A percentile compares a stretch with the other conserved stretches of the same genome.
Conservation (phyloP, 1,284 basidiomycete species). For the Ceratobasidium theobromae region DNA sequence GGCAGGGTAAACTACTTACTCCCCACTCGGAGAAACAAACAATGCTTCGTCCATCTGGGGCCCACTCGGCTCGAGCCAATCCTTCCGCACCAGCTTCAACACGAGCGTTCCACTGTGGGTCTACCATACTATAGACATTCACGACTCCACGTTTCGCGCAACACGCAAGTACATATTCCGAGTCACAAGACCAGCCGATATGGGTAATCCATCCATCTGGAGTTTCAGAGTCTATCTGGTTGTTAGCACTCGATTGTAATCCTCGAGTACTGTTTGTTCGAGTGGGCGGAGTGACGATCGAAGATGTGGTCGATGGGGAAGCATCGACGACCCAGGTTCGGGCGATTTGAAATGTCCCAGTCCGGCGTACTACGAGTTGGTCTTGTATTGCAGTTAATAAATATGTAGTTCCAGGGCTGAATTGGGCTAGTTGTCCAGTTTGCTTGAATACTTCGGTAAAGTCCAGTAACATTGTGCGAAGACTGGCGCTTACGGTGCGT, state of each 20-base stretch:
- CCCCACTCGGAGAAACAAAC: slow-evolving; percentile 88
- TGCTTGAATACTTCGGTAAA: slow-evolving; percentile 82
- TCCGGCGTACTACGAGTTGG: slow-evolving; percentile 68
- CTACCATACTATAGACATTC: slow-evolving; percentile 69
- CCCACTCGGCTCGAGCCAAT: slow-evolving; percentile 80
- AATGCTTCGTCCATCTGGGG: slow-evolving; percentile 73
- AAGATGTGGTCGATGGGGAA: slow-evolving; percentile 51
- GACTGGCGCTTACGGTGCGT: background rate
- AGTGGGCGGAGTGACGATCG: slow-evolving; percentile 40
- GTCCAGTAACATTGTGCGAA: slow-evolving; percentile 43
- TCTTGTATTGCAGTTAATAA: slow-evolving; percentile 72
- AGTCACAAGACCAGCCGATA: slow-evolving; percentile 79
- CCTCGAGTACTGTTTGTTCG: background rate
- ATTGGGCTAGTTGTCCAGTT: slow-evolving; percentile 61
- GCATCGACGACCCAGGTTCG: slow-evolving; percentile 67
- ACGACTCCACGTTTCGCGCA: slow-evolving; percentile 65
- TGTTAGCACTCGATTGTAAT: background rate
- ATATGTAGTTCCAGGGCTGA: slow-evolving; percentile 73
- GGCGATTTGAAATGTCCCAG: slow-evolving; percentile 73
- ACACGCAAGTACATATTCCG: slow-evolving; percentile 75
- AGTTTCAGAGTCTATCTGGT: background rate
- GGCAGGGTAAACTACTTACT: slow-evolving; percentile 52
- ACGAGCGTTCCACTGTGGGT: slow-evolving; percentile 69
- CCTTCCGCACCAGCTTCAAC: slow-evolving; percentile 82
- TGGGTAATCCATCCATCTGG: slow-evolving; percentile 59